Conservation (phyloP, 1,139 yeast genomes). For the Yamadazyma siamensis region DNA sequence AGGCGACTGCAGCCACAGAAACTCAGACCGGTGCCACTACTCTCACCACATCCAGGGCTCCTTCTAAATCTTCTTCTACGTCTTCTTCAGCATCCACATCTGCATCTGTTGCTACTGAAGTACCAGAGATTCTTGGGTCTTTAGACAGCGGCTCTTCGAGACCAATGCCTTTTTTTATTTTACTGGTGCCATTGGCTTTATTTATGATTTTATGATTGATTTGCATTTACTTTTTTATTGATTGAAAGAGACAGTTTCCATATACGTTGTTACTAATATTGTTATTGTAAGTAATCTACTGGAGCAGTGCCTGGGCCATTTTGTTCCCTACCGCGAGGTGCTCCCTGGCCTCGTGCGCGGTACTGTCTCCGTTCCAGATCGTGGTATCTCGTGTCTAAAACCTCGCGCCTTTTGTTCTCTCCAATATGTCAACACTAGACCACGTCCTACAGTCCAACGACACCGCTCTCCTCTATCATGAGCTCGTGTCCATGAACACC, state of each 20-base stretch:
- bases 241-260: too few species aligned
- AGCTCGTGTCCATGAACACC: conserved; percentile 23
- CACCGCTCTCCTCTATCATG: conserved; percentile 21
- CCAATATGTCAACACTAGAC: too few species aligned
- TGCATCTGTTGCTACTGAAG: conserved; percentile 1
- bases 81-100: conserved; percentile 1
- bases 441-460: too few species aligned
- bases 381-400: too few species aligned
- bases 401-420: too few species aligned
- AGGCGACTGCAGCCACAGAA: neutral
- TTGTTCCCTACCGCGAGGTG: too few species aligned
- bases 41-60: neutral
- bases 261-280: too few species aligned
- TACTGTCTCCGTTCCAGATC: too few species aligned
- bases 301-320: too few species aligned
- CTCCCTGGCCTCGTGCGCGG: too few species aligned
- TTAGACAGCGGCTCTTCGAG: conserved; percentile 4
- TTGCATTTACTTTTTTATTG: too few species aligned
- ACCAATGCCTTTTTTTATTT: conserved; percentile 3
- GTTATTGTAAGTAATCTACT: too few species aligned
- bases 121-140: conserved; percentile 5
- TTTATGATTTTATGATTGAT: conserved; percentile 2
- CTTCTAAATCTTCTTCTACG: neutral
- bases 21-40: conserved; percentile 3
- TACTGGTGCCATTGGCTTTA: conserved; percentile 5